Evolutionary conservation across 768 basidiomycete species (phyloP).

Genomic region (Mycena maculata): DNA sequence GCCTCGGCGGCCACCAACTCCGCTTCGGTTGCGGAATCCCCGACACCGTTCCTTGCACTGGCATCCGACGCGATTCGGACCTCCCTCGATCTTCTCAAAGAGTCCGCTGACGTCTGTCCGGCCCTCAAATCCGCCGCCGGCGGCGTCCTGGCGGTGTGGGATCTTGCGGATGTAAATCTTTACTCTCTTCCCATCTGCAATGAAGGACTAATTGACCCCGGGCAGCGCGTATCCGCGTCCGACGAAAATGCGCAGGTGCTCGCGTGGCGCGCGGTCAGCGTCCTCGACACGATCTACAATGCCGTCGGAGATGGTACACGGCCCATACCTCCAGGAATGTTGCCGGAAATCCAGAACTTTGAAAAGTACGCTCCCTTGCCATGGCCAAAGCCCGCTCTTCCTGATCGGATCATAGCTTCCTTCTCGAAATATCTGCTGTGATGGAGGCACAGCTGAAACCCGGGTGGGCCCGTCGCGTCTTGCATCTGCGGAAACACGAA

Average conservation of each 20-base stretch:
- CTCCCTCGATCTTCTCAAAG: background rate
- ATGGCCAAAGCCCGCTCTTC: background rate
- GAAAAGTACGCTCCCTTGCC: background rate
- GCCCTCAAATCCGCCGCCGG: background rate
- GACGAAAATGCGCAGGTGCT: conserved; percentile 3
- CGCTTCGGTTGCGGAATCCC: too few species aligned
- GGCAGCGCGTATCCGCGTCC: background rate
- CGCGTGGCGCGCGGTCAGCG: background rate
- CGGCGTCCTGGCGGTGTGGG: conserved; percentile 1
- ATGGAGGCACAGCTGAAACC: background rate
- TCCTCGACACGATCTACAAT: background rate
- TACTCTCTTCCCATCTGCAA: background rate
- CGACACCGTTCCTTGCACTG: too few species aligned
- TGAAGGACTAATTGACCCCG: too few species aligned
- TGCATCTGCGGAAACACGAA: conserved; percentile 4
- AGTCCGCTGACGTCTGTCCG: background rate
- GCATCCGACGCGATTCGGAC: background rate
- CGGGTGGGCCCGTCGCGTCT: background rate
- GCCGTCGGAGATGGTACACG: background rate
- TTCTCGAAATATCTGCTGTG: background rate
- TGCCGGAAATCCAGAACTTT: background rate
- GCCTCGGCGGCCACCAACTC: too few species aligned
- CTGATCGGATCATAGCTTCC: background rate
- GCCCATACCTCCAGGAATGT: background rate
- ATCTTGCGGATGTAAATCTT: background rate